Conservation (phyloP, 352 stramenopile species). For the Pythium aquatile region DNA sequence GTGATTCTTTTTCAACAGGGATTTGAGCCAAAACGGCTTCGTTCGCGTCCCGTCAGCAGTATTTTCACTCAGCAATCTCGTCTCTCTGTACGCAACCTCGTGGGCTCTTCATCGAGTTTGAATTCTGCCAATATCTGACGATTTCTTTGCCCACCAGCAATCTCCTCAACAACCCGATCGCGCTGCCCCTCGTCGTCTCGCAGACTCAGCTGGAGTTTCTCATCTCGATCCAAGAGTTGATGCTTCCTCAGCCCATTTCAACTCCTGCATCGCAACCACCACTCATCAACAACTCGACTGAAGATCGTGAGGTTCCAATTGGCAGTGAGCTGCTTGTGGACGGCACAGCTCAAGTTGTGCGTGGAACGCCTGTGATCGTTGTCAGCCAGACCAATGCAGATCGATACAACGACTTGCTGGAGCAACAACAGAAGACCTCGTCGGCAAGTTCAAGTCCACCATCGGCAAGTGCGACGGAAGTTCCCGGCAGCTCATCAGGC, state of each 20-base stretch:
- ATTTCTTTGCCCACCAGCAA: not conserved
- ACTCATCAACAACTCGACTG: not conserved
- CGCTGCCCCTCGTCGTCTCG: not conserved
- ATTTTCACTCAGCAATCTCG: not conserved
- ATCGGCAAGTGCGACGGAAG: not conserved
- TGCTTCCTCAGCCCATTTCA: not conserved
- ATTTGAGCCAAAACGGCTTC: not conserved
- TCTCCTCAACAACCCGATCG: not conserved
- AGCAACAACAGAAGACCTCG: not conserved
- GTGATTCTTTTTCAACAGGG: not conserved
- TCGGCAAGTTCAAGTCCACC: not conserved
- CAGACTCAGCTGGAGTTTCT: not conserved
- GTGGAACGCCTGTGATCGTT: not conserved
- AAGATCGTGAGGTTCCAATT: not conserved
- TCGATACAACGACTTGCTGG: not conserved
- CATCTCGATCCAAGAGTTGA: not conserved
- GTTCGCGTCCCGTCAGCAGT: not conserved
- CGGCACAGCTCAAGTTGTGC: not conserved
- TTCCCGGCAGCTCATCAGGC: not conserved
- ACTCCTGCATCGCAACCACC: not conserved
- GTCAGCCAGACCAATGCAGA: not conserved
- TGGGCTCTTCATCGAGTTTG: too few species aligned
- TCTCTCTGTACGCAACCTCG: not conserved
- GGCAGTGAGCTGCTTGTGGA: not conserved
- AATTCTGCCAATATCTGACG: not conserved